phyloP scores from a whole-genome alignment of 768 basidiomycete genomes.

The Russula virescens region DNA sequence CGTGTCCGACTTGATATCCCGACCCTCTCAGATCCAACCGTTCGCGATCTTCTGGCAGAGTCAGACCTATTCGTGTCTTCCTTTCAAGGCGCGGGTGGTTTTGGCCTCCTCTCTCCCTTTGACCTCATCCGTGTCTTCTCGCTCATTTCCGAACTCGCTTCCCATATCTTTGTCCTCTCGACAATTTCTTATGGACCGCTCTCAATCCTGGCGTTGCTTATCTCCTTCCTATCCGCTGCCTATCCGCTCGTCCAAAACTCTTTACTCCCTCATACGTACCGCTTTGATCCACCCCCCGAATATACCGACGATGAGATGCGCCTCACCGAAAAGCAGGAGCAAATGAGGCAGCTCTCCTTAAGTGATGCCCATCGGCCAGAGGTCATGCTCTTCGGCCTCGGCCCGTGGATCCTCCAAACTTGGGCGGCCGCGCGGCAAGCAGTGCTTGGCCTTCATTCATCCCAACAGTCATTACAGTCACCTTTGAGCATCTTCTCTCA shows the following conservation, averaged over 20 bases:
- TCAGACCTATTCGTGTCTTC: slow-evolving; percentile 82
- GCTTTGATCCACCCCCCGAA: slow-evolving; percentile 38
- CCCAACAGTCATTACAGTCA: slow-evolving; percentile 30
- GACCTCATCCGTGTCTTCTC: slow-evolving; percentile 73
- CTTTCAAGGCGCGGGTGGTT: slow-evolving; percentile 64
- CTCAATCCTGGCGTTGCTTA: slow-evolving; percentile 50
- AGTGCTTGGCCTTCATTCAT: slow-evolving; percentile 51
- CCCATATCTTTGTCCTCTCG: slow-evolving; percentile 62
- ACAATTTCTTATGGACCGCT: slow-evolving; percentile 52
- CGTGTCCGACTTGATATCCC: slow-evolving; percentile 74
- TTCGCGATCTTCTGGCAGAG: slow-evolving; percentile 78
- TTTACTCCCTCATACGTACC: slow-evolving; percentile 40
- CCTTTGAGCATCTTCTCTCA: slow-evolving; percentile 40
- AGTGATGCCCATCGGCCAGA: slow-evolving; percentile 76
- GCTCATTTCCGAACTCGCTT: slow-evolving; percentile 61
- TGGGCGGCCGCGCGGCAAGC: slow-evolving; percentile 65
- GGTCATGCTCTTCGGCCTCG: slow-evolving; percentile 74
- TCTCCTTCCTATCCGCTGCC: slow-evolving; percentile 56
- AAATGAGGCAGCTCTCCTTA: slow-evolving; percentile 67
- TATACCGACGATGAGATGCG: slow-evolving; percentile 54
- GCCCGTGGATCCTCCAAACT: slow-evolving; percentile 75
- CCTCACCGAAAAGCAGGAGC: slow-evolving; percentile 65
- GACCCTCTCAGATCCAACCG: slow-evolving; percentile 64
- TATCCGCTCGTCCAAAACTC: slow-evolving; percentile 60
- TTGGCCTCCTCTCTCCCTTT: slow-evolving; percentile 74